Evolutionary conservation across 208 protist genomes (phyloP).

Genomic region (Trypanosomatidae sp.): DNA sequence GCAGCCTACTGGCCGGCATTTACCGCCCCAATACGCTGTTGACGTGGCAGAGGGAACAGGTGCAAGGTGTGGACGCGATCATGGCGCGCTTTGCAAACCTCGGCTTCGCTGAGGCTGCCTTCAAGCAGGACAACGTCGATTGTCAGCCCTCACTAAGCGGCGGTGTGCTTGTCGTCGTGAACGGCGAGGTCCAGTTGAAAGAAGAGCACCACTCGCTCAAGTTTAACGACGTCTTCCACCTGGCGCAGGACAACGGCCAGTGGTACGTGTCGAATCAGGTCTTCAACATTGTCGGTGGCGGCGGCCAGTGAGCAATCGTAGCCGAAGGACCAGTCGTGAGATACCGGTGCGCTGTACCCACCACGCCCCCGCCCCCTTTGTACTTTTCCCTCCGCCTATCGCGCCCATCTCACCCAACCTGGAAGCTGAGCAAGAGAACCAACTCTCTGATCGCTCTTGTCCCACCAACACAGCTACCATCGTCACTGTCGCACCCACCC

Average conservation of each 20-base stretch:
- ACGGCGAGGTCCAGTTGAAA: constrained; percentile 82
- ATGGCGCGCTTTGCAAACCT: constrained; percentile 81
- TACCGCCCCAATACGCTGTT: constrained; percentile 81
- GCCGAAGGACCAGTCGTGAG: neutral
- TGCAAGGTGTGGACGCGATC: constrained; percentile 82
- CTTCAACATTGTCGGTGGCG: constrained; percentile 87
- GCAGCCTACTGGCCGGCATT: constrained; percentile 64
- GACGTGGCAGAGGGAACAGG: constrained; percentile 87
- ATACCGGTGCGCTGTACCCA: neutral
- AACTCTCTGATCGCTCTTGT: neutral
- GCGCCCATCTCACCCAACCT: neutral
- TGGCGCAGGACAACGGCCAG: constrained; percentile 70
- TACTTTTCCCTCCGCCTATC: neutral
- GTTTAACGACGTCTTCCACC: constrained; percentile 90
- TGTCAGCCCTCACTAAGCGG: constrained; percentile 77
- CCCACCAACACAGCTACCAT: neutral
- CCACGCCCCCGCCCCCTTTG: neutral
- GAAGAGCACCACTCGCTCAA: constrained; percentile 83
- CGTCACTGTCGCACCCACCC: neutral
- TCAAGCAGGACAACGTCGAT: constrained; percentile 82
- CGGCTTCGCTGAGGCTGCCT: constrained; percentile 67
- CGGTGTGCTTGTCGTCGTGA: constrained; percentile 80
- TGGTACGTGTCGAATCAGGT: constrained; percentile 90
- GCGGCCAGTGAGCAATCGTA: constrained; percentile 45
- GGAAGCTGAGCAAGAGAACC: neutral